phyloP scores from a whole-genome alignment of 352 stramenopile genomes.

The Globisporangium emineosum region DNA sequence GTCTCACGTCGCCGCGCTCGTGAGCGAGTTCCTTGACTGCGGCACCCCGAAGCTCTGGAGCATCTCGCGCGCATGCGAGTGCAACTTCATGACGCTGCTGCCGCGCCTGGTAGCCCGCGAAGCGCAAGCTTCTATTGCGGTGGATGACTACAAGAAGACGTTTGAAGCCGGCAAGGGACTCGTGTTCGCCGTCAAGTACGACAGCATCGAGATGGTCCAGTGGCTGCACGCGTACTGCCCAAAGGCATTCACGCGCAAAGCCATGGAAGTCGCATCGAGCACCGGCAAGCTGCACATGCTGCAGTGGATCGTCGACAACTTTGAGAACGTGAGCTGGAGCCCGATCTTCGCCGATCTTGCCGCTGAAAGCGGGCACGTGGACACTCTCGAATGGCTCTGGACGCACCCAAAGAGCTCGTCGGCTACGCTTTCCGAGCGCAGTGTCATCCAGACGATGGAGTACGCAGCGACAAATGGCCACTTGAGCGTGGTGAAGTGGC shows the following conservation, averaged over 20 bases:
- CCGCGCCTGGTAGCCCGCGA: slow-evolving; percentile 16
- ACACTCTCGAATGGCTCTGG: neutral
- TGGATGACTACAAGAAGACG: neutral
- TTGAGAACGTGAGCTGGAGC: neutral
- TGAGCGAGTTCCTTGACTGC: slow-evolving; percentile 4
- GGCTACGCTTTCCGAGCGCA: neutral
- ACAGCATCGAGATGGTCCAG: neutral
- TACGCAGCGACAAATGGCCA: neutral
- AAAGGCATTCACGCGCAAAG: neutral
- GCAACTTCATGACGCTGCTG: slow-evolving; percentile 18
- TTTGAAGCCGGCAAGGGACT: neutral
- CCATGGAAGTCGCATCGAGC: neutral
- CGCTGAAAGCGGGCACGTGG: neutral
- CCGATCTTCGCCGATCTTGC: neutral
- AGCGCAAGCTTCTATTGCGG: neutral
- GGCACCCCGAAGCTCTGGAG: neutral
- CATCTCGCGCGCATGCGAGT: neutral
- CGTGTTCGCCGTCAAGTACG: neutral
- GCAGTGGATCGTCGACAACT: neutral
- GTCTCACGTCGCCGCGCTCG: neutral
- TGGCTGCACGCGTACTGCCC: slow-evolving; percentile 6
- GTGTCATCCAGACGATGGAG: neutral
- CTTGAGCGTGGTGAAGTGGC: neutral
- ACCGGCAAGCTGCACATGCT: neutral
- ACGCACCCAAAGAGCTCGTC: neutral